Base-by-base conservation (phyloP, 192 early-diverging fungal species). In the Coemansia sp. region DNA sequence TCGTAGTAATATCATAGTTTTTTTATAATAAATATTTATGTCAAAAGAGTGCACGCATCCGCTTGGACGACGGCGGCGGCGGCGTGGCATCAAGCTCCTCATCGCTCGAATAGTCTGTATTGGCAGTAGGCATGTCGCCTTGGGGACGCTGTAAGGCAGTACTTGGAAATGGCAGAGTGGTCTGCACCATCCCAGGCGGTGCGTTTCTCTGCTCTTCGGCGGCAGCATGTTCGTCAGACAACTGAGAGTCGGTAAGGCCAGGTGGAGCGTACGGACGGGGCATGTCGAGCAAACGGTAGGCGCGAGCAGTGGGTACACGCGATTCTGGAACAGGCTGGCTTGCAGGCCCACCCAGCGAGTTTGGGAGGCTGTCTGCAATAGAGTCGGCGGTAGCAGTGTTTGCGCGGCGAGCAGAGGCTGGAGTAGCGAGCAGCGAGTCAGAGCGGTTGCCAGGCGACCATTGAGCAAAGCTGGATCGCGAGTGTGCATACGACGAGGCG, bases 81-180 rank as follows among this genome's bases (percentile, higher is more conserved):
- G 80, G 80, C n/a, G 80, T 82, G 2, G 80, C 80, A 16, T 67
- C 80, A 13, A 82, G 65, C 38, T 82, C 80, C 51, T 77, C 81
- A 22, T 78, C 81, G 43, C 77, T 75, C 4, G 73, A 75, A 66
- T 64, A 55, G 55, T 76, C 73, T 0, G 76, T 43, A 13, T 63
- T 64, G 3, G 62, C 46, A 24, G 10, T 11, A 5, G 22, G 20
- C 20, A 11, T 20, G 27, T 24, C 20, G 54, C 54, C 54, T 57
- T 57, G 54, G 54, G 27, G 24, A 16, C 12, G 27, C 29, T n/a
- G 54, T 12, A 13, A 29, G 54, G 54, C 27, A 31, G 60, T 16
- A 5, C 33, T 34, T 22, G 46, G 42, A 46, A 67, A 82, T 31
- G 79, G 79, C 13, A 82, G 65, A 29, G 68, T 69, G 22, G 79